These are phyloP conservation scores for Tricholoma bakamatsutake DNA, from an alignment of 768 basidiomycete species.

Conservation along the genomic window DNA sequence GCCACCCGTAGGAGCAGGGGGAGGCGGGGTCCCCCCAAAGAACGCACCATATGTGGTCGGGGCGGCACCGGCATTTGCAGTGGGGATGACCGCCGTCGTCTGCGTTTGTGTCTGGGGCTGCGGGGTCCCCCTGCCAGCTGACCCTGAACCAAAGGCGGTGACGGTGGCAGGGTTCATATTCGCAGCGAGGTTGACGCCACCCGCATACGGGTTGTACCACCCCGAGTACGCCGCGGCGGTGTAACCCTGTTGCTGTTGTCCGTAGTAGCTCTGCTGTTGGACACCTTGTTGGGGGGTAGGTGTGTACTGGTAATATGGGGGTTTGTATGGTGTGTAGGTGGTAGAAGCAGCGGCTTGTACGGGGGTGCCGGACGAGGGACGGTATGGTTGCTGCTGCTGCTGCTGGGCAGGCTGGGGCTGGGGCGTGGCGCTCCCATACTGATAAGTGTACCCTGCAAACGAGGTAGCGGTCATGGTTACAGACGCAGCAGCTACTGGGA, in stretches of 20 bases:
- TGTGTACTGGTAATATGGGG: constrained; percentile 19
- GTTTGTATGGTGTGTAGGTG: constrained; percentile 31
- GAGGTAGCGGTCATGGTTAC: constrained; percentile 12
- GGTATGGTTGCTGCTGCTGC: constrained; percentile 14
- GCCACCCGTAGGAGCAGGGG: neutral
- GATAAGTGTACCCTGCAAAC: constrained; percentile 31
- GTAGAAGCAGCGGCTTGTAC: neutral
- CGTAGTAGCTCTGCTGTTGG: constrained; percentile 29
- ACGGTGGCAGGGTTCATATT: constrained; percentile 9
- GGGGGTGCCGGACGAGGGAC: constrained; percentile 1
- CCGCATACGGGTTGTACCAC: constrained; percentile 28
- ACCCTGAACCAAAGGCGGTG: constrained; percentile 20
- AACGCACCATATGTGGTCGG: constrained; percentile 21
- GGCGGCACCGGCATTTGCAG: constrained; percentile 3
- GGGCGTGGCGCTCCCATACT: constrained; percentile 17
- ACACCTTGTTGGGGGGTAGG: constrained; percentile 3
- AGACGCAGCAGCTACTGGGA: constrained; percentile 17
- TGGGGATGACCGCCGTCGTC: constrained; percentile 1
- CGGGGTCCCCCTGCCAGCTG: constrained; percentile 29
- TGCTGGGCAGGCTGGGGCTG: constrained; percentile 13
- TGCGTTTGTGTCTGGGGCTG: constrained; percentile 24
- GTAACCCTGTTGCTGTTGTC: constrained; percentile 33
- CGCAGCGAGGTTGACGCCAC: constrained; percentile 10
- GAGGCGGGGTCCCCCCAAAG: constrained; percentile 12
- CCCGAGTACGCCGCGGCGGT: constrained; percentile 24